These are phyloP conservation scores for Saccharomycopsis babjevae DNA, from an alignment of 805 yeast genomes.

Conservation along the genomic window DNA sequence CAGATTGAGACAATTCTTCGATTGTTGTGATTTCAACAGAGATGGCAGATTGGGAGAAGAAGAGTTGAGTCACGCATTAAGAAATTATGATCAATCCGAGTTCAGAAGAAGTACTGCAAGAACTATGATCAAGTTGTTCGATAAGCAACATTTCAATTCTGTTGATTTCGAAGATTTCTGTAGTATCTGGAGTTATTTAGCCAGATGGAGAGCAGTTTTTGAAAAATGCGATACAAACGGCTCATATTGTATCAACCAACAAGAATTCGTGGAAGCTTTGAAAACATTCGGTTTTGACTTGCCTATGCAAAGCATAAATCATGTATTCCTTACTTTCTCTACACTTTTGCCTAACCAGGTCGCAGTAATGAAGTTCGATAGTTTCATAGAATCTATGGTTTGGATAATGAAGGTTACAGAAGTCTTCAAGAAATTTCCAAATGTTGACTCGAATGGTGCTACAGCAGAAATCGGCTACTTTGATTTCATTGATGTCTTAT, in stretches of 20 bases:
- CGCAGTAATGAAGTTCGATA: conserved; percentile 18
- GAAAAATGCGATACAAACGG: conserved; percentile 16
- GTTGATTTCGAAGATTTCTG: conserved; percentile 18
- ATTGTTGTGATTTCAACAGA: conserved; percentile 18
- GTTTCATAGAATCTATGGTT: conserved; percentile 18
- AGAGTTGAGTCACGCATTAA: conserved; percentile 17
- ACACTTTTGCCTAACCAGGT: conserved; percentile 1
- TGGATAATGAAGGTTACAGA: conserved; percentile 19
- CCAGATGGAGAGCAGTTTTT: conserved; percentile 19
- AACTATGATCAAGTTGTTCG: conserved; percentile 18
- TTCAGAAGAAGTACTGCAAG: conserved; percentile 17
- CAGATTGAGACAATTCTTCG: conserved; percentile 17
- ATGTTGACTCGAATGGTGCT: conserved; percentile 13
- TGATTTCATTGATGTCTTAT: conserved; percentile 18
- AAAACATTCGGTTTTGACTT: conserved; percentile 17
- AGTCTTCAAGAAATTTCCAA: conserved; percentile 18
- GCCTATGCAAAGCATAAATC: conserved; percentile 14
- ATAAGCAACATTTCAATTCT: conserved; percentile 14
- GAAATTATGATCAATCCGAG: conserved; percentile 18
- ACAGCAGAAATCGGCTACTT: conserved; percentile 18
- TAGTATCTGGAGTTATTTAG: conserved; percentile 16
- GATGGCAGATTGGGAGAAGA: conserved; percentile 18
- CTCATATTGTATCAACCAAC: conserved; percentile 12
- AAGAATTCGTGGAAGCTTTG: conserved; percentile 15
- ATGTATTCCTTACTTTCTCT: conserved; percentile 16